A percentile compares a stretch with the other conserved stretches of the same genome.
phyloP scores from a whole-genome alignment of 345 rosid species.

The Nephelium lappaceum region DNA sequence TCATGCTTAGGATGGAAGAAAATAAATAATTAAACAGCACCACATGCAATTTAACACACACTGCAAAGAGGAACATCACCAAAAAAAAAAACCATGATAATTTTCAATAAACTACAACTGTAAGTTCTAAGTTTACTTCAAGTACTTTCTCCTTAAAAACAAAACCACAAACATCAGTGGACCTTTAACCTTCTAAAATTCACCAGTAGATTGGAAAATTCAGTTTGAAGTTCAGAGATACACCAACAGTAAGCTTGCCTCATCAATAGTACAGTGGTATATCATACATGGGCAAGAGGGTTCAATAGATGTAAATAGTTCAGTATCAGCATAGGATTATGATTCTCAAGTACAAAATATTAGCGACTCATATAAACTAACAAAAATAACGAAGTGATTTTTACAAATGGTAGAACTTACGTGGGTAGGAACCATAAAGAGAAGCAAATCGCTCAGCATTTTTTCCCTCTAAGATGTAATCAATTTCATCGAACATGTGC shows the following conservation, averaged over 20 bases:
- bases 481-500: conserved; percentile 98
- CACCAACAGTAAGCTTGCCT: conserved; percentile 2
- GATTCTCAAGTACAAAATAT: neutral
- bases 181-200: conserved; percentile 1
- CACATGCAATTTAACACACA: neutral
- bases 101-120: neutral
- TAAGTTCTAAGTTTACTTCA: neutral
- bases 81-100: neutral
- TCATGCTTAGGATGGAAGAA: neutral
- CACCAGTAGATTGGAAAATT: neutral
- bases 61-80: neutral
- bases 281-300: neutral
- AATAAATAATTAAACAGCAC: conserved; percentile 1
- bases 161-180: neutral
- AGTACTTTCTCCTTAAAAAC: neutral
- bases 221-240: neutral
- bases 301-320: neutral
- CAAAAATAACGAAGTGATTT: neutral
- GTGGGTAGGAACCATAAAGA: conserved; percentile 56
- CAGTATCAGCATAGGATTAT: neutral
- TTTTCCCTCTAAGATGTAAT: conserved; percentile 82
- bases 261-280: neutral
- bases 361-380: neutral
- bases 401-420: conserved; percentile 43
- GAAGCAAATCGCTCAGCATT: conserved; percentile 95